Base-by-base conservation (phyloP, 345 rosid genomes). In the Boechera stricta region DNA sequence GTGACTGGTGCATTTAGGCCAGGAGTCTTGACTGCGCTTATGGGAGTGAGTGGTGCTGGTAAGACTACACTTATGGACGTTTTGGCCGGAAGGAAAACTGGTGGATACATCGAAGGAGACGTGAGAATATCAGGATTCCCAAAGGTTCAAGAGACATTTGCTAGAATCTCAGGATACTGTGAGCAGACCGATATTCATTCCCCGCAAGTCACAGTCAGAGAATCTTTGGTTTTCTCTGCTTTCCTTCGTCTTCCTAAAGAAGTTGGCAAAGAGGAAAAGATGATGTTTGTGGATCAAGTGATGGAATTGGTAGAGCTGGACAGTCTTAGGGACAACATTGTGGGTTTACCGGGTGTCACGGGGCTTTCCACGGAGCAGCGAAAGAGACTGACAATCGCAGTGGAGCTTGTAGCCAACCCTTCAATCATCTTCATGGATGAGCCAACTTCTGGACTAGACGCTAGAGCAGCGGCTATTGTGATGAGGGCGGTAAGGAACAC, bases 31-130 rank as follows among this genome's bases (percentile, higher is more conserved):
- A 88, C 97, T 2, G 98, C 98, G 9, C 76, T 92, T 36, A 92
- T 92, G 97, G 98, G 98, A 56, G 96, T 90, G 53, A 89, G 98
- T 72, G 97, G 98, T 71, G 98, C 98, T 5, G 98, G 98, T 45
- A 92, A 92, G 91, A 92, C 97, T 2, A 90, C 98, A 10, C 71
- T 92, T 78, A 92, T 92, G 98, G 98, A 92, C 80, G 97, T 90
- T 85, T 79, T 93, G 69, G 97, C 97, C 0, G 98, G 98, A 71
- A 82, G 98, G 69, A 93, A 93, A 72, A 90, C 97, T 0, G 90
- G 91, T n/a, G 97, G 98, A 64, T 92, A 90, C 51, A 73, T 92
- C 0, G 94, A 92, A 59, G 98, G 98, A 7, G 97, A 91, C 7
- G 77, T 91, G 66, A 85, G 86, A 86, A 90, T 93, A 58, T 90